Evolutionary conservation across 2,329 filamentous ascomycete species (phyloP).

Genomic region (Trichoderma sp.): DNA sequence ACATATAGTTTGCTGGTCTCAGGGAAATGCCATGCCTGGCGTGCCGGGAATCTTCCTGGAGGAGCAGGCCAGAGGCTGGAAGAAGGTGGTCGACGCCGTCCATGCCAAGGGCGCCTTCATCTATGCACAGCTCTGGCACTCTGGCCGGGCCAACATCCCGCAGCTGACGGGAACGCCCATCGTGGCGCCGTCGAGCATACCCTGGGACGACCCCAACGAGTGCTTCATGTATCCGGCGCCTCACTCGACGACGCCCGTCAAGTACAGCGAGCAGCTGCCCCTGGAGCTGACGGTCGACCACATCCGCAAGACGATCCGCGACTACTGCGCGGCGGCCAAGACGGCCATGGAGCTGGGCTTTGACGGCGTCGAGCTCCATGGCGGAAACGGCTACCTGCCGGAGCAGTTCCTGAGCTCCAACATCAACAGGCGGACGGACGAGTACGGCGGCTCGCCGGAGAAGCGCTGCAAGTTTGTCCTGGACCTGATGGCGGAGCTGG

Average conservation of each 20-base stretch:
- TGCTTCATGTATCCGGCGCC: constrained; percentile 43
- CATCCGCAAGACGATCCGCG: constrained; percentile 40
- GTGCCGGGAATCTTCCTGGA: constrained; percentile 61
- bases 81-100: constrained; percentile 60
- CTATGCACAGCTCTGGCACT: constrained; percentile 61
- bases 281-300: constrained; percentile 47
- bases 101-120: constrained; percentile 63
- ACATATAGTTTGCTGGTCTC: background rate
- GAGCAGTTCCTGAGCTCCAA: constrained; percentile 46
- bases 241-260: constrained; percentile 44
- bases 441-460: constrained; percentile 41
- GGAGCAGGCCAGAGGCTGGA: constrained; percentile 61
- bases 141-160: constrained; percentile 45
- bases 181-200: constrained; percentile 46
- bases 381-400: constrained; percentile 45
- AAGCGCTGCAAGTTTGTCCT: constrained; percentile 54
- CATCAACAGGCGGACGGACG: constrained; percentile 43
- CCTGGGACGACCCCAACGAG: constrained; percentile 50
- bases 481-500: constrained; percentile 54
- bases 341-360: constrained; percentile 58
- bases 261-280: constrained; percentile 39
- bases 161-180: constrained; percentile 43
- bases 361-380: constrained; percentile 48
- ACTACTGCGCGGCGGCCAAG: constrained; percentile 40
- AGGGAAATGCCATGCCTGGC: constrained; percentile 45